Base-by-base conservation (phyloP, 2,329 filamentous ascomycete species). In the Colletotrichum sp. region DNA sequence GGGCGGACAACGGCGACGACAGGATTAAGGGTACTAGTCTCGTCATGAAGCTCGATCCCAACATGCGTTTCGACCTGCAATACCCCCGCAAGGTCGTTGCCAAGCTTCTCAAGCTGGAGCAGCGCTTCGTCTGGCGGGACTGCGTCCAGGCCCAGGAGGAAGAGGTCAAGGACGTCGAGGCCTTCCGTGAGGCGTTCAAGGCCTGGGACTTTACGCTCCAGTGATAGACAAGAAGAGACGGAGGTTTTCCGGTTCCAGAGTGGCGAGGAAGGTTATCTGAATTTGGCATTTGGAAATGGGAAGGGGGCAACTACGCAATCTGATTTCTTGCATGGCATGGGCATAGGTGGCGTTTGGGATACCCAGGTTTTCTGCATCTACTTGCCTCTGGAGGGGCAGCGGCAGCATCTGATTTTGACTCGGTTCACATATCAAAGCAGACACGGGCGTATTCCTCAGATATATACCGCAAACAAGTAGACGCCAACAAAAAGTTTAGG, bases 11-110 rank as follows among this genome's bases (percentile, higher is more conserved):
- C 77, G 88, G 88, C 76, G 86, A 91, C 79, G 86, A 88, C 80
- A 84, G 82, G 70, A 90, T 92, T 78, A 89, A 91, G 82, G 92
- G 94, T 77, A 93, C 93, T 79, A 93, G 92, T 72, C 87, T 98
- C 74, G 89, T 96, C 69, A 91, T 99, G 87, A 92, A 92, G 8
- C 89, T 98, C 10, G 91, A 93, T 75, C 87, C 92, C 30, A 92
- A 91, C 21, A 91, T 94, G 78, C 91, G 94, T 16, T 99, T 99
- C 83, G 96, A 98, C 82, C 86, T 98, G 62, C 96, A 99, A 82
- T 99, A 98, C 81, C 96, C 95, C 6, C 90, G 98, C 55, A 92
- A 93, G 60, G 97, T 98, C 6, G 87, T 99, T 83, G 96, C 95
- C 2, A 98, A 98, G 85, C 87, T 99, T 68, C 88, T 99, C 67